Conservation (phyloP, 83 land plant species). For the Diphasiastrum complanatum region DNA sequence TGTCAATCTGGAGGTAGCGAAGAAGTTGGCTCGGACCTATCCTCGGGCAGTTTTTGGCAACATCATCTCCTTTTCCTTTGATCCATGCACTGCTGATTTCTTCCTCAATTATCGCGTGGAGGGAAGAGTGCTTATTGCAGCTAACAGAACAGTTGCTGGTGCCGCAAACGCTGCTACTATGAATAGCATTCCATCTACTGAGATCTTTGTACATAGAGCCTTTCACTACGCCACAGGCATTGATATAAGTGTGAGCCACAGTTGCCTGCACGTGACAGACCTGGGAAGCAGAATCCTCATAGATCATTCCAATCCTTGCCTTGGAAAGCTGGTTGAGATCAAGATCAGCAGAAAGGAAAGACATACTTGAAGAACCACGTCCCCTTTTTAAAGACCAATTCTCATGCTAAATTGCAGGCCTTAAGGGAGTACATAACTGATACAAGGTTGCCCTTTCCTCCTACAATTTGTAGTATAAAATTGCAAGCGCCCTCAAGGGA, state of each 20-base stretch:
- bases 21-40: slow-evolving; percentile 25
- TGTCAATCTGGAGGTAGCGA: slow-evolving; percentile 15
- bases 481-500: too few relatives aligned
- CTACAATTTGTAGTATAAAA: too few relatives aligned
- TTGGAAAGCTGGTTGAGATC: slow-evolving; percentile 6
- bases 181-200: background rate
- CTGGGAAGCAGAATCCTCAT: slow-evolving; percentile 5
- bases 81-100: slow-evolving; percentile 10
- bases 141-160: too few relatives aligned
- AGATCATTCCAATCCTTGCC: slow-evolving; percentile 19
- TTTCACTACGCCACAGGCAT: slow-evolving; percentile 16
- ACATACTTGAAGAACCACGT: too few relatives aligned
- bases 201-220: slow-evolving; percentile 20
- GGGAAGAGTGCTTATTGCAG: too few relatives aligned
- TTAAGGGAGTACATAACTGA: too few relatives aligned
- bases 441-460: too few relatives aligned
- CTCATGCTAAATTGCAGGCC: too few relatives aligned
- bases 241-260: background rate
- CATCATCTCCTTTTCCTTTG: slow-evolving; percentile 19
- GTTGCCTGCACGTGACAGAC: slow-evolving; percentile 18
- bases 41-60: slow-evolving; percentile 18
- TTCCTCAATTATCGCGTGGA: background rate
- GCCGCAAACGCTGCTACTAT: background rate
- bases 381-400: too few relatives aligned
- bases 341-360: too few relatives aligned